phyloP scores from a whole-genome alignment of 805 yeast genomes.

The Candida alai region DNA sequence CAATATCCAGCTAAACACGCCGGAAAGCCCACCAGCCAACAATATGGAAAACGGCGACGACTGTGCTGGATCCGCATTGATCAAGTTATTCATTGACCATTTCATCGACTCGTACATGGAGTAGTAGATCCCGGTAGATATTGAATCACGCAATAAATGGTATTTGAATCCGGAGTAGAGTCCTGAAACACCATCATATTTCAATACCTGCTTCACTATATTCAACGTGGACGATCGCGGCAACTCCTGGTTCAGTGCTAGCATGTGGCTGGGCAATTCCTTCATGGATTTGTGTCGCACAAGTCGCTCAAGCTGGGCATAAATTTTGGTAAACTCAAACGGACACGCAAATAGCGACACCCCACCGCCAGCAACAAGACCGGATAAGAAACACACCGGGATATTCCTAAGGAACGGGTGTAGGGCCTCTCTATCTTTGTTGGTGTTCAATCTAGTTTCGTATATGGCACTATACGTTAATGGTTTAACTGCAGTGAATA shows the following conservation, averaged over 20 bases:
- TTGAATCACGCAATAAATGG: constrained; percentile 64
- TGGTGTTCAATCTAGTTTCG: background rate
- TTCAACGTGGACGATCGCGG: constrained; percentile 37
- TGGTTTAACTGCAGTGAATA: constrained; percentile 57
- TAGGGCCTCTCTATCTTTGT: constrained; percentile 4
- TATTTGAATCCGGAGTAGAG: constrained; percentile 70
- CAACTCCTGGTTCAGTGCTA: constrained; percentile 10
- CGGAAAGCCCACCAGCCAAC: constrained; percentile 76
- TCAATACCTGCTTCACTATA: constrained; percentile 44
- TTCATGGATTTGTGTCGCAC: constrained; percentile 25
- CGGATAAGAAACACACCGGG: constrained; percentile 50
- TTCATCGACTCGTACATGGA: constrained; percentile 74
- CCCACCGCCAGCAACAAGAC: constrained; percentile 61
- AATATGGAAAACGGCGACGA: constrained; percentile 30
- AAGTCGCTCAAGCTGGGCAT: constrained; percentile 65
- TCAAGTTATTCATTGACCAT: constrained; percentile 35
- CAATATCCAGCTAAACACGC: constrained; percentile 67
- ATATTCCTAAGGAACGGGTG: constrained; percentile 41
- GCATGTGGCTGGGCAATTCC: constrained; percentile 13
- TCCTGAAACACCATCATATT: constrained; percentile 57
- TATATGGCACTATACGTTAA: constrained; percentile 15
- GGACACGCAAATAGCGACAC: constrained; percentile 73
- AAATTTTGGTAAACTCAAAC: constrained; percentile 78
- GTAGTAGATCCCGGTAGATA: constrained; percentile 72
- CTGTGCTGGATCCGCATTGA: constrained; percentile 22